A percentile compares a stretch with the other conserved stretches of the same genome.
These are phyloP conservation scores for Wallemia hederae DNA, from an alignment of 1,284 basidiomycete species.

Conservation along the genomic window DNA sequence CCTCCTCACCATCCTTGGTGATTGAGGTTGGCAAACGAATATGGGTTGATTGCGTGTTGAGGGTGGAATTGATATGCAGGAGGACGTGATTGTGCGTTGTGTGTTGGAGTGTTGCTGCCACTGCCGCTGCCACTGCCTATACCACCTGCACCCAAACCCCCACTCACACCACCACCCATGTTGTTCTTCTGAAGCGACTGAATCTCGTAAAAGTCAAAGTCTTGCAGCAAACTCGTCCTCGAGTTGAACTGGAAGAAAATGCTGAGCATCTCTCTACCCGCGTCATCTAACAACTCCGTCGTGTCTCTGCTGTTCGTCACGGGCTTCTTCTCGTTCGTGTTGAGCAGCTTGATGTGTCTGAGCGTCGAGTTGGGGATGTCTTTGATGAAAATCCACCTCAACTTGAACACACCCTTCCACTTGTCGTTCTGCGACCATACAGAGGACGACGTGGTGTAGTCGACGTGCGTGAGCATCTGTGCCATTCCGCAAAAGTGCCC, in stretches of 20 bases:
- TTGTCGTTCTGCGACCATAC: conserved; percentile 84
- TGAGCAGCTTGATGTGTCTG: conserved; percentile 56
- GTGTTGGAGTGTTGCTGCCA: not conserved
- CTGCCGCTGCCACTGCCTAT: not conserved
- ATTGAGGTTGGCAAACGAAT: not conserved
- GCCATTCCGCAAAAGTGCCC: conserved; percentile 93
- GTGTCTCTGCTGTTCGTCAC: conserved; percentile 52
- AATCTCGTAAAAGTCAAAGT: not conserved
- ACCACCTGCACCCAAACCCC: no score
- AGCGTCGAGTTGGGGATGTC: conserved; percentile 68
- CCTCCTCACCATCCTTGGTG: not conserved
- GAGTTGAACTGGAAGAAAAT: conserved; percentile 63
- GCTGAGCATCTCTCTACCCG: conserved; percentile 72
- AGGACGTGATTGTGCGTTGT: no score
- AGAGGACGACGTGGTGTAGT: conserved; percentile 24
- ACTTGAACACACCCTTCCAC: conserved; percentile 92
- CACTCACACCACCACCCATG: no score
- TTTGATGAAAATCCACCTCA: conserved; percentile 78
- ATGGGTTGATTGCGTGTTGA: not conserved
- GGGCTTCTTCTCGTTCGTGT: conserved; percentile 83
- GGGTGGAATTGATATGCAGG: not conserved
- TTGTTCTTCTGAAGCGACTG: not conserved
- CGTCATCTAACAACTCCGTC: conserved; percentile 66
- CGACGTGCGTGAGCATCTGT: conserved; percentile 53
- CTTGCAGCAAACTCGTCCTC: conserved; percentile 59